Evolutionary conservation across 2,329 filamentous ascomycete species (phyloP), one percentile per base, ranked within the genome.

Genomic region (Cladophialophora exuberans): DNA sequence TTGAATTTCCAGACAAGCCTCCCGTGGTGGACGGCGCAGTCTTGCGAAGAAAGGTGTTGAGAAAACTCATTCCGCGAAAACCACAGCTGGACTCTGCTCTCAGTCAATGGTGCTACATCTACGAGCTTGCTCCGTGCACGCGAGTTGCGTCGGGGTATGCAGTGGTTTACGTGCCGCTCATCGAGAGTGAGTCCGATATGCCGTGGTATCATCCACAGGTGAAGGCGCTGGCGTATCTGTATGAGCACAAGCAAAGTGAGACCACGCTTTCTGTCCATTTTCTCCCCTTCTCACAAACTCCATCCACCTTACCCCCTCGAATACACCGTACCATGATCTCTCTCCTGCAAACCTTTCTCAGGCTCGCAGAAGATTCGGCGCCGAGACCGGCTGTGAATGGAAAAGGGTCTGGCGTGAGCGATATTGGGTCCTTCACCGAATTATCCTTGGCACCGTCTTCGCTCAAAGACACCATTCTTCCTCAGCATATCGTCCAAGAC

Each of bases 181-280:
- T 84, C 6, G 70, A 78, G 26, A 74, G 75, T 1, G 74, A 80
- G 9, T 77, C 81, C 11, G 81, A 87, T 2, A 80, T 94, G 58
- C 93, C 93, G 1, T 96, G 88, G 72, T 97, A 97, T 71, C 92
- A 97, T 67, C 93, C 93, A 18, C 79, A 81, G 48, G 86, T 96
- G 18, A 80, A 79, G 47, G 84, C 83, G 10, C 78, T 96, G 20
- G 90, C 86, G 4, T 92, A 94, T 62, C 74, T 91, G 6, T 66
- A n/a, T 65, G 69, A 11, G 66, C 67, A 18, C 67, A 68, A 28
- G 35, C 54, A 33, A 35, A 52, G n/a, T 3, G 30, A 52, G 28
- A 59, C 63, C 1, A 58, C 64, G 1, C 64, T 84, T 3, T 79
- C 78, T 2, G 62, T 83, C n/a, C 76, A 80, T 64, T 81, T 80